A percentile compares a stretch with the other conserved stretches of the same genome.
phyloP scores from a whole-genome alignment of 2,329 filamentous ascomycete genomes.

The Neoascochyta sp. region DNA sequence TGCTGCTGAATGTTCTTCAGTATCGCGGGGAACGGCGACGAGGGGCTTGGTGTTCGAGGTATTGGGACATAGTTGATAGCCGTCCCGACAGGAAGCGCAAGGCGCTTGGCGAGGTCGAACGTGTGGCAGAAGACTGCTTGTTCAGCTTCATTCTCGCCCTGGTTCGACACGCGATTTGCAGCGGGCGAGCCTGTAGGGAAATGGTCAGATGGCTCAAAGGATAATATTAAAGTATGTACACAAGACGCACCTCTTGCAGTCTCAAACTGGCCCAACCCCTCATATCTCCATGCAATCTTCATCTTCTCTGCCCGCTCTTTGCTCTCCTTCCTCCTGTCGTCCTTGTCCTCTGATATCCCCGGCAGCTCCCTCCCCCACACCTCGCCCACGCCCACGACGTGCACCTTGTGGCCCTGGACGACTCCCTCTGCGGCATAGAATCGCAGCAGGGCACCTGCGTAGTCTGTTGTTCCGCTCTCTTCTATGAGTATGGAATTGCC shows the following conservation, averaged over 20 bases:
- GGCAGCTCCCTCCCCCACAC: slow-evolving; percentile 81
- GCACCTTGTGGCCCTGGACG: slow-evolving; percentile 83
- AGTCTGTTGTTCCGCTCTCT: slow-evolving; percentile 91
- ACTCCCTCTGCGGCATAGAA: slow-evolving; percentile 94
- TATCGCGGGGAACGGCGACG: slow-evolving; percentile 62
- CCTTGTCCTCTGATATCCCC: slow-evolving; percentile 56
- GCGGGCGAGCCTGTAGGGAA: slow-evolving; percentile 16
- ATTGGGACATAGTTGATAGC: slow-evolving; percentile 52
- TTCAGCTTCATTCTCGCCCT: slow-evolving; percentile 50
- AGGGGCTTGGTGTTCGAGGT: slow-evolving; percentile 52
- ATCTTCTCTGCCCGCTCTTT: slow-evolving; percentile 59
- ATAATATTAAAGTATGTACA: slow-evolving; percentile 20
- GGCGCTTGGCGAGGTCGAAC: slow-evolving; percentile 52
- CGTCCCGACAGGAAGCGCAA: slow-evolving; percentile 41
- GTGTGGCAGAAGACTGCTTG: slow-evolving; percentile 47
- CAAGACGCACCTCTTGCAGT: slow-evolving; percentile 59
- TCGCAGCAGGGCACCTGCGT: slow-evolving; percentile 74
- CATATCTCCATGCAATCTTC: slow-evolving; percentile 99
- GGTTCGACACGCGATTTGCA: slow-evolving; percentile 12
- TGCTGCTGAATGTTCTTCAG: slow-evolving; percentile 59
- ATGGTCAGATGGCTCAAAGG: slow-evolving; percentile 13
- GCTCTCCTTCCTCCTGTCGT: slow-evolving; percentile 22
- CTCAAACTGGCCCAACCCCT: slow-evolving; percentile 70
- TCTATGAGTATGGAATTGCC: slow-evolving; percentile 78
- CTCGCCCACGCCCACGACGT: slow-evolving; percentile 76